These are phyloP conservation scores for Backusella australiensis DNA, from an alignment of 192 early-diverging fungal genomes.

Conservation along the genomic window DNA sequence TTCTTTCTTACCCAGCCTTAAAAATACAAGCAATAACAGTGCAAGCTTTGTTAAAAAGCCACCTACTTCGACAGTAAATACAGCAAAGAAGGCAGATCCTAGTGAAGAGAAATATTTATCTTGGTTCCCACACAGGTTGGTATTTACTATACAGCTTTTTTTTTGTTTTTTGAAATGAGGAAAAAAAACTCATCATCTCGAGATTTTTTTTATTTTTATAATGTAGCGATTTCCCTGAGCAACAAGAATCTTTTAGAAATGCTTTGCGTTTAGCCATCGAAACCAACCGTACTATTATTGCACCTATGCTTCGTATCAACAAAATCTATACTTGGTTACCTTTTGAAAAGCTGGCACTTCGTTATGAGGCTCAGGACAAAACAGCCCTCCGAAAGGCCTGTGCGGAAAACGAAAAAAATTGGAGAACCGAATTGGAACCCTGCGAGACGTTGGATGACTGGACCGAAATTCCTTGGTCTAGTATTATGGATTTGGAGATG, in stretches of 20 bases:
- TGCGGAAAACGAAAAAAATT: not conserved
- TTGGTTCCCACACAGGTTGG: slow-evolving; percentile 15
- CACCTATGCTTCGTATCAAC: slow-evolving; percentile 18
- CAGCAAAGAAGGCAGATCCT: slow-evolving; percentile 1
- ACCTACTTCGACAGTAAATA: not conserved
- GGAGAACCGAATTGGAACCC: not conserved
- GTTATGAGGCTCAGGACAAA: slow-evolving; percentile 27
- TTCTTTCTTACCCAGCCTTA: not conserved
- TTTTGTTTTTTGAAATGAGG: not conserved
- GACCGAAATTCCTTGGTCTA: slow-evolving; percentile 29
- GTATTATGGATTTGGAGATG: slow-evolving; percentile 15
- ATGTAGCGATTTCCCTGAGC: slow-evolving; percentile 21
- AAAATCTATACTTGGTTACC: slow-evolving; percentile 12
- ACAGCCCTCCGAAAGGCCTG: not conserved
- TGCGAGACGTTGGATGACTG: slow-evolving; percentile 19
- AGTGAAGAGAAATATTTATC: slow-evolving; percentile 14
- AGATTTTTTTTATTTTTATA: not conserved
- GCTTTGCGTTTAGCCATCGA: slow-evolving; percentile 18
- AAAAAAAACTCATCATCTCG: not conserved
- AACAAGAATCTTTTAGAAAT: slow-evolving; percentile 27
- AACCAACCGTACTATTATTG: slow-evolving; percentile 25
- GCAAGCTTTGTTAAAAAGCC: not conserved
- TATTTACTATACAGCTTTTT: not conserved
- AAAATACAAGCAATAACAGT: not conserved
- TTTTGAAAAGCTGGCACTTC: slow-evolving; percentile 9